Evolutionary conservation across 2,329 filamentous ascomycete species (phyloP).

Genomic region (Cordyceps cicadae): DNA sequence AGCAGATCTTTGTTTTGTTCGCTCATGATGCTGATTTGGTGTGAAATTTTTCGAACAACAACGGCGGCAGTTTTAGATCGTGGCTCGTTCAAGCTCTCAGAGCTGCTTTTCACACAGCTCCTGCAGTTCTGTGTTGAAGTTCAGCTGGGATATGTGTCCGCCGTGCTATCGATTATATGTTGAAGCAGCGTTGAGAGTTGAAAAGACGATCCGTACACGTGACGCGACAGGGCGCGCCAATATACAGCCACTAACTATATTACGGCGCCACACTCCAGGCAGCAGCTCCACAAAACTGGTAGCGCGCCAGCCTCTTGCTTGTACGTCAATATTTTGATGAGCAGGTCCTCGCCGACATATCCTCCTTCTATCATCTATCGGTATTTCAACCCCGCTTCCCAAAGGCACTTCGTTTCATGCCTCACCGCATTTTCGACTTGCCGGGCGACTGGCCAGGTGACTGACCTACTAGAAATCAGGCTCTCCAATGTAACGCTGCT

Average conservation of each 20-base stretch:
- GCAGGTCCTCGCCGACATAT: not conserved
- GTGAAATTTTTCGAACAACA: not conserved
- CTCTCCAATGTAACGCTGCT: not conserved
- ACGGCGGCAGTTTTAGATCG: not conserved
- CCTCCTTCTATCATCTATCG: no score
- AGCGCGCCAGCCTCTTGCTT: no score
- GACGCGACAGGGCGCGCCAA: not conserved
- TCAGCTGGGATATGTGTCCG: not conserved
- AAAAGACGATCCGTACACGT: constrained; percentile 1
- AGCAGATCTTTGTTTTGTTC: constrained; percentile 41
- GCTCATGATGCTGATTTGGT: constrained; percentile 20
- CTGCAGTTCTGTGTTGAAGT: not conserved
- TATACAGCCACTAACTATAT: no score
- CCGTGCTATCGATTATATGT: not conserved
- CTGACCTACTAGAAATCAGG: not conserved
- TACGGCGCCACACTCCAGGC: not conserved
- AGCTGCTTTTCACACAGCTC: not conserved
- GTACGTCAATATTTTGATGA: not conserved
- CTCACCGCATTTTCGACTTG: not conserved
- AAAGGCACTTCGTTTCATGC: not conserved
- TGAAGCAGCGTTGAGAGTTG: not conserved
- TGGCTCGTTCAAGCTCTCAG: not conserved
- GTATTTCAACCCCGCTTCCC: not conserved
- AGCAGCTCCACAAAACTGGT: constrained; percentile 1
- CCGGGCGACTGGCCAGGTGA: no score